These are phyloP conservation scores for Phialophora macrospora DNA, from an alignment of 2,329 filamentous ascomycete genomes.

Conservation along the genomic window DNA sequence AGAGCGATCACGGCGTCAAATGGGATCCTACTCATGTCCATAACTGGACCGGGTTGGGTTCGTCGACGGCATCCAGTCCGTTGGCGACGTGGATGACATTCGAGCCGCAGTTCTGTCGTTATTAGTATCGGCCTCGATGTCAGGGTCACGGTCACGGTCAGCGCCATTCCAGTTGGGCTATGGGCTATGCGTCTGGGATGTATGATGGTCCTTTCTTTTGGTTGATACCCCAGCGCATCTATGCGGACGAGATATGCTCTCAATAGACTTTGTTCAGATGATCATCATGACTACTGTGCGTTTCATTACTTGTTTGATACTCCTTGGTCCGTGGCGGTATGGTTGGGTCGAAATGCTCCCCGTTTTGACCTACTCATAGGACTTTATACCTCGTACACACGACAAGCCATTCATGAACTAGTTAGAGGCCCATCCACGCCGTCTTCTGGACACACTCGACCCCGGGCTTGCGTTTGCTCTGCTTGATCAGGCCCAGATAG, in stretches of 20 bases:
- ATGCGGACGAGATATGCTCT: not conserved
- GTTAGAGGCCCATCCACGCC: constrained; percentile 68
- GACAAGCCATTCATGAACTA: not conserved
- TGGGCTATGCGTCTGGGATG: not conserved
- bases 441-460: constrained; percentile 89
- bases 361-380: too few relatives aligned
- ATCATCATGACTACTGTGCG: not conserved
- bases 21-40: not conserved
- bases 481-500: constrained; percentile 83
- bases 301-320: not conserved
- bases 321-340: too few relatives aligned
- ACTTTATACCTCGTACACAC: not conserved
- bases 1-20: not conserved
- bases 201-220: not conserved
- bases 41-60: not conserved
- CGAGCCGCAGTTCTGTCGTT: not conserved
- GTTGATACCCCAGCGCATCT: not conserved
- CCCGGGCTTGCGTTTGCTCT: constrained; percentile 63
- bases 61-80: not conserved
- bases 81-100: not conserved
- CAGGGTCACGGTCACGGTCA: not conserved
- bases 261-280: not conserved
- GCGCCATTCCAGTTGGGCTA: not conserved
- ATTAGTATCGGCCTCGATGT: not conserved
- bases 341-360: too few relatives aligned